Percentiles rank a stretch among this genome's conserved stretches.
Evolutionary conservation across 495 filamentous ascomycete genomes (phyloP).

Genomic region (Monascus purpureus): DNA sequence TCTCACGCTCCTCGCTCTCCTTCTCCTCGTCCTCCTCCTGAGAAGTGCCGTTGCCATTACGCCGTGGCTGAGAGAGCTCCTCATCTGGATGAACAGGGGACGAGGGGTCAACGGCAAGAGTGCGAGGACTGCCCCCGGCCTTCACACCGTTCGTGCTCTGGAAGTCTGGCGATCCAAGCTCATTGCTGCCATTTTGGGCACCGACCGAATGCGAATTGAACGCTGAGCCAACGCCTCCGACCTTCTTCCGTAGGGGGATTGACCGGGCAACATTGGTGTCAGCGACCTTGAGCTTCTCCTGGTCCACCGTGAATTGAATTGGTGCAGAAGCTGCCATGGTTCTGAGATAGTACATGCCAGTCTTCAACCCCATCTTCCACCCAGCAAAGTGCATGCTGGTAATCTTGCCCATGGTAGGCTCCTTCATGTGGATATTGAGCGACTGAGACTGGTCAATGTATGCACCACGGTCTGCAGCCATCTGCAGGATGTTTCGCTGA

Average conservation of each 20-base stretch:
- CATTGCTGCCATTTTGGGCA: constrained; percentile 20
- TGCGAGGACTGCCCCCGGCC: constrained; percentile 55
- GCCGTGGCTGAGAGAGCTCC: constrained; percentile 5
- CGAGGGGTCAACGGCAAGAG: constrained; percentile 54
- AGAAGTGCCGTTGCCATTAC: constrained; percentile 1
- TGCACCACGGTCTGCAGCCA: constrained; percentile 95
- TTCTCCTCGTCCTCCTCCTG: constrained; percentile 48
- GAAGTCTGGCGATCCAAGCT: too few species aligned
- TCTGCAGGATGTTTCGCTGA: constrained; percentile 88
- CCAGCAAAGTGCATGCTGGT: constrained; percentile 98
- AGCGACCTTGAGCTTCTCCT: constrained; percentile 79
- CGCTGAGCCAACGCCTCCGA: constrained; percentile 32
- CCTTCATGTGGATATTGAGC: constrained; percentile 97
- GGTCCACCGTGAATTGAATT: constrained; percentile 98
- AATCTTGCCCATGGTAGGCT: constrained; percentile 98
- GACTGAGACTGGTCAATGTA: constrained; percentile 99
- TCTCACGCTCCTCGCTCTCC: constrained; percentile 53
- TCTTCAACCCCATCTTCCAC: constrained; percentile 98
- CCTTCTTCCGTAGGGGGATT: constrained; percentile 47
- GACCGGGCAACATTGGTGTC: constrained; percentile 68
- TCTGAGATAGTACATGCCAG: constrained; percentile 99
- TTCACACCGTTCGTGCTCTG: constrained; percentile 23
- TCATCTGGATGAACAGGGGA: constrained; percentile 34
- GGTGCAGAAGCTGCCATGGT: constrained; percentile 93
- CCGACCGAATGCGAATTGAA: constrained; percentile 40